Percentiles rank a stretch among this genome's conserved stretches.
Conservation (phyloP, 768 basidiomycete genomes). For the Collybia sordida region DNA sequence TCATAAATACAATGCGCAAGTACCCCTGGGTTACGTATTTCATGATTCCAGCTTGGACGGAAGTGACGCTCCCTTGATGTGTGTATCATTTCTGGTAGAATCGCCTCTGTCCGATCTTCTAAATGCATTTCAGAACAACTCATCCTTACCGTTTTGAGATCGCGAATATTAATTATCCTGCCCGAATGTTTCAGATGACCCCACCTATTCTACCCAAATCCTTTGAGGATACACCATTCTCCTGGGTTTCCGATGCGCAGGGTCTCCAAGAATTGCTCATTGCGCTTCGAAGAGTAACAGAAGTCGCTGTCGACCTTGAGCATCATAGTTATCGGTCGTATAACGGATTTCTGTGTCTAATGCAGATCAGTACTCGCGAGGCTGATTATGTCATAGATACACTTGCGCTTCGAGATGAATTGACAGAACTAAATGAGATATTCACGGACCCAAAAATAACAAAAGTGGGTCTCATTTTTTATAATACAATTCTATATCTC, state of each 20-base stretch:
- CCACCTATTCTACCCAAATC: slow-evolving; percentile 53
- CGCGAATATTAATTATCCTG: slow-evolving; percentile 67
- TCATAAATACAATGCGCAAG: slow-evolving; percentile 81
- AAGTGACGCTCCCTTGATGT: slow-evolving; percentile 26
- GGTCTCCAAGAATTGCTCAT: slow-evolving; percentile 64
- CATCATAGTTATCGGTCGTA: slow-evolving; percentile 89
- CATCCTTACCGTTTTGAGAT: slow-evolving; percentile 92
- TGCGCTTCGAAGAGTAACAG: slow-evolving; percentile 60
- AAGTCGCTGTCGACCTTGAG: slow-evolving; percentile 94
- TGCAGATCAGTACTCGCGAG: slow-evolving; percentile 85
- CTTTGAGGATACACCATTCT: slow-evolving; percentile 68
- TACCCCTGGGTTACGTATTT: slow-evolving; percentile 72
- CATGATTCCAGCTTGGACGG: slow-evolving; percentile 26
- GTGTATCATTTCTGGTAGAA: slow-evolving; percentile 11
- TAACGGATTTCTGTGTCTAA: slow-evolving; percentile 86
- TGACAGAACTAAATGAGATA: slow-evolving; percentile 76
- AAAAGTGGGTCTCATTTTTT: slow-evolving; percentile 53
- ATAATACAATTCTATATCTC: neutral
- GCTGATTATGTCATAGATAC: slow-evolving; percentile 89
- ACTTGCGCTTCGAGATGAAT: slow-evolving; percentile 69
- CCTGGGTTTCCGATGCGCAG: slow-evolving; percentile 63
- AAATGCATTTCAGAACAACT: slow-evolving; percentile 23
- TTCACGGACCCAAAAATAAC: slow-evolving; percentile 83
- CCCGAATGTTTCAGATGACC: slow-evolving; percentile 57
- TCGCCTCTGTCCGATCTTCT: slow-evolving; percentile 10